A percentile compares a stretch with the other conserved stretches of the same genome.
Evolutionary conservation across 2,329 filamentous ascomycete genomes (phyloP).

Genomic region (Fusarium tricinctum): DNA sequence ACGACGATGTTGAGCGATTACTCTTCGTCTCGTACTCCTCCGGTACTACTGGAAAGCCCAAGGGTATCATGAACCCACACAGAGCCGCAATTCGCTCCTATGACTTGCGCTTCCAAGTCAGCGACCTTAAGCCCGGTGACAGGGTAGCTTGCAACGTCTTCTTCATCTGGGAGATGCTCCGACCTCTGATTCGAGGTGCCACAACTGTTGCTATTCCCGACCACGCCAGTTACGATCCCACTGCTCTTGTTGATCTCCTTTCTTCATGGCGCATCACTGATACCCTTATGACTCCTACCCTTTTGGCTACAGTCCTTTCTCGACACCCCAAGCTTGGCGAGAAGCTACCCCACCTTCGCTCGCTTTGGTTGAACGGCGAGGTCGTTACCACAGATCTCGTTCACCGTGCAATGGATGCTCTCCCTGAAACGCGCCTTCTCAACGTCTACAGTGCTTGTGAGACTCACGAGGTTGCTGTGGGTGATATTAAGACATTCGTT

Average conservation of each 20-base stretch:
- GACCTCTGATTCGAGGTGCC: slow-evolving; percentile 80
- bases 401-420: slow-evolving; percentile 74
- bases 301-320: slow-evolving; percentile 80
- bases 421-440: slow-evolving; percentile 77
- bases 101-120: slow-evolving; percentile 77
- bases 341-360: slow-evolving; percentile 75
- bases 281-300: slow-evolving; percentile 86
- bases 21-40: slow-evolving; percentile 87
- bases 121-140: slow-evolving; percentile 78
- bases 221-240: slow-evolving; percentile 82
- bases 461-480: slow-evolving; percentile 84
- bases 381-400: slow-evolving; percentile 85
- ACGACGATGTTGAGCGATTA: slow-evolving; percentile 79
- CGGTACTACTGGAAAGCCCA: slow-evolving; percentile 83
- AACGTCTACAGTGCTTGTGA: slow-evolving; percentile 89
- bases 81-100: slow-evolving; percentile 81
- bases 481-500: slow-evolving; percentile 78
- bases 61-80: slow-evolving; percentile 85
- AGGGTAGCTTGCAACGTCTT: slow-evolving; percentile 91
- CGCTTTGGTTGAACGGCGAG: slow-evolving; percentile 85
- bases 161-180: slow-evolving; percentile 87
- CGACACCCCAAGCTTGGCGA: slow-evolving; percentile 75
- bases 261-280: slow-evolving; percentile 77
- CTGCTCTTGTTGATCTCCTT: slow-evolving; percentile 79
- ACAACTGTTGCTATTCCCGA: slow-evolving; percentile 83